Conservation (phyloP, 495 filamentous ascomycete genomes). For the Penicillium parvum region DNA sequence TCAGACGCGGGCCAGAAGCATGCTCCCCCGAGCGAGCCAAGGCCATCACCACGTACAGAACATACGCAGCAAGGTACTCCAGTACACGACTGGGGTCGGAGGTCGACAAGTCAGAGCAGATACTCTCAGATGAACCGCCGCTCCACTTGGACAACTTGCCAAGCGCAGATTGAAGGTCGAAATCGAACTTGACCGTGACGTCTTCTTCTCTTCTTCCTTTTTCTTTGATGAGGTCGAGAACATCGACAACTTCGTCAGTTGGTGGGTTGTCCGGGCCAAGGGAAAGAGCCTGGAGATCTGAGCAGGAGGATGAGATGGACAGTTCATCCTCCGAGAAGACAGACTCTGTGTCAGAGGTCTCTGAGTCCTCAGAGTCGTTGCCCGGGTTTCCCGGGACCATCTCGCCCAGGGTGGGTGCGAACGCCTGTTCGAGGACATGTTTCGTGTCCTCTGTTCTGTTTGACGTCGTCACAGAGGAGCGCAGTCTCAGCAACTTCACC, state of each 20-base stretch:
- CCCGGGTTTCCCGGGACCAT: background rate
- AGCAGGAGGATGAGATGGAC: background rate
- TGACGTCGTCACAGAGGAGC: conserved; percentile 5
- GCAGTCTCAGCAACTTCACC: conserved; percentile 12
- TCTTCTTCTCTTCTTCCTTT: conserved; percentile 1
- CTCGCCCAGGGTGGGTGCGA: background rate
- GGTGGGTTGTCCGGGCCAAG: background rate
- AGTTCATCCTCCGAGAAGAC: background rate
- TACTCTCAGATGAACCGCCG: background rate
- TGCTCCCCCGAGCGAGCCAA: background rate
- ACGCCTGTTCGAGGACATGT: background rate
- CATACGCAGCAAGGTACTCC: conserved; percentile 5
- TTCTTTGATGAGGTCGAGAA: background rate
- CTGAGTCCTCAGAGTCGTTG: background rate
- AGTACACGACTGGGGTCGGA: conserved; percentile 1
- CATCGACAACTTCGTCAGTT: background rate
- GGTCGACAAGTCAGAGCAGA: background rate
- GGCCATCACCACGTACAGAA: conserved; percentile 5
- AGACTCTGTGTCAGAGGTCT: conserved; percentile 1
- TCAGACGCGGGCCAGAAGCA: background rate
- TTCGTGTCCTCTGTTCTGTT: conserved; percentile 5
- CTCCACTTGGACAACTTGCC: conserved; percentile 1
- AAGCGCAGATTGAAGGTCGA: conserved; percentile 3
- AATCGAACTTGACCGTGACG: background rate
- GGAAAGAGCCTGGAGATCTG: background rate